A percentile compares a stretch with the other conserved stretches of the same genome.
phyloP scores from a whole-genome alignment of 495 filamentous ascomycete genomes.

The Apodospora peruviana region DNA sequence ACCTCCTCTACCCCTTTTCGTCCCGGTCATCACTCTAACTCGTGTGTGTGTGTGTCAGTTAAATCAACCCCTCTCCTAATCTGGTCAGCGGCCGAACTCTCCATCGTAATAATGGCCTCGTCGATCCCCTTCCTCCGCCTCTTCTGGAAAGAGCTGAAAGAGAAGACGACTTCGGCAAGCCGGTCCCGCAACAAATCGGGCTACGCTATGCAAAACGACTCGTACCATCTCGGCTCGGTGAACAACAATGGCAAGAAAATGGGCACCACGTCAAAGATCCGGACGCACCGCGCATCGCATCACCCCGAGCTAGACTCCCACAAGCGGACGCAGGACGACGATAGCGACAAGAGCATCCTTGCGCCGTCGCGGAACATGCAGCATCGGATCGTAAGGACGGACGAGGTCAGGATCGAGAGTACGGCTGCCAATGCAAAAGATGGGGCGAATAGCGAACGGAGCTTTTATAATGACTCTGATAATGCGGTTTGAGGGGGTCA shows the following conservation, averaged over 20 bases:
- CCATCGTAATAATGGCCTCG: not conserved
- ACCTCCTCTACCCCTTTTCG: not conserved
- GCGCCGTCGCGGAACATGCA: not conserved
- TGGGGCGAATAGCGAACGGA: no score
- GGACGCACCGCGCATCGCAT: no score
- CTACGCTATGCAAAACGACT: not conserved
- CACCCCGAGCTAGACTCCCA: no score
- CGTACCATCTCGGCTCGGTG: not conserved
- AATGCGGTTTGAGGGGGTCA: no score
- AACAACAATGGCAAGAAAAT: not conserved
- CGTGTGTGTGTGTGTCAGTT: not conserved
- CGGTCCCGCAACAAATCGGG: not conserved
- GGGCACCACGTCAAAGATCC: not conserved
- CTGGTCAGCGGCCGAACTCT: not conserved
- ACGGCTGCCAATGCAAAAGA: no score
- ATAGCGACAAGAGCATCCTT: not conserved
- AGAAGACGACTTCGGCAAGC: not conserved
- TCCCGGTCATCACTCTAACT: not conserved
- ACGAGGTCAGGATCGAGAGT: not conserved
- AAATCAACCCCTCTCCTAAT: not conserved
- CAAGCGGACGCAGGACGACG: not conserved
- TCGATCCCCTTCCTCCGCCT: not conserved
- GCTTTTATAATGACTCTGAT: no score
- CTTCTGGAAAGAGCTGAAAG: not conserved
- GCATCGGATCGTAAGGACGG: not conserved